Evolutionary conservation across 2,329 filamentous ascomycete genomes (phyloP), one percentile per base, ranked within the genome.

Genomic region (Cladophialophora bantiana): DNA sequence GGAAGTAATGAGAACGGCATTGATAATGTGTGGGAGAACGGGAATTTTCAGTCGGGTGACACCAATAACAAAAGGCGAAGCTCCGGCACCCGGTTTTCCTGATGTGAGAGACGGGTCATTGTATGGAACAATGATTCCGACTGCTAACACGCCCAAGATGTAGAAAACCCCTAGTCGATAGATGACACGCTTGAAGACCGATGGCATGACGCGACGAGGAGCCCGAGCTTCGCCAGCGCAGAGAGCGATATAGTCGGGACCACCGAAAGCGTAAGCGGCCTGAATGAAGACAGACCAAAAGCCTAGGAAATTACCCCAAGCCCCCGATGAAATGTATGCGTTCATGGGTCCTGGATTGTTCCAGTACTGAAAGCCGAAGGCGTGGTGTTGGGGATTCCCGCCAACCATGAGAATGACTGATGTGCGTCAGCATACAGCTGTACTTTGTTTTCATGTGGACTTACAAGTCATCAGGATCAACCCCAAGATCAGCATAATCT

Each of bases 61-160:
- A 3, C 81, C 83, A 54, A 85, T 83, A 35, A 84, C 83, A 73
- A 82, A 86, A 0, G 84, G 84, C 2, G 81, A 84, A 1, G 79
- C 77, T 2, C 78, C 78, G 2, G 74, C 77, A 18, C 26, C 26
- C 26, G 26, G 26, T 12, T 42, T 53, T 34, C 4, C 50, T 18
- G 50, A 53, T 1, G 26, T n/a, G 26, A 53, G 50, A 32, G 3
- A 74, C 74, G 7, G 67, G 93, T 90, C 69, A 93, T 90, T 73
- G 88, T 91, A 4, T 88, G 89, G 48, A 75, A 78, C 84, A 7
- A 84, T 79, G 59, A 90, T 81, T 32, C 87, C 86, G 50, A 88
- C 85, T 12, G 85, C 80, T 6, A 89, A 78, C 0, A 84, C 82
- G 2, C 82, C 82, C 15, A 86, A 62, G 48, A 86, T 78, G 72